Percentiles rank a stretch among this genome's conserved stretches.
phyloP scores from a whole-genome alignment of 1,284 basidiomycete species.

The Schizophyllum amplum region DNA sequence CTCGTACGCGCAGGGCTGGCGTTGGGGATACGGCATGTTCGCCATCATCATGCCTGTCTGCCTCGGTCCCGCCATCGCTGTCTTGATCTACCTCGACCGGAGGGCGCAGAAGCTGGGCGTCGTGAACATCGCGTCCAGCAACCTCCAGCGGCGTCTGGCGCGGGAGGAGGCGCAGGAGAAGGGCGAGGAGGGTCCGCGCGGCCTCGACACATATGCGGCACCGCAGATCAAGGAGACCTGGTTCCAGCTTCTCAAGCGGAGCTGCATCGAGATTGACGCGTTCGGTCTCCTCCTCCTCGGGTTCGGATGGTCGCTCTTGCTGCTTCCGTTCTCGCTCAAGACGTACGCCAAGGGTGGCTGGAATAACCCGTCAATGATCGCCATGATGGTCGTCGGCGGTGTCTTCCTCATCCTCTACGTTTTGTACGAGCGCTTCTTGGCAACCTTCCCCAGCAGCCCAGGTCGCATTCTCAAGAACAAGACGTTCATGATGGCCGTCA shows the following conservation, averaged over 20 bases:
- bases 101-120: constrained; percentile 32
- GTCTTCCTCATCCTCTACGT: constrained; percentile 35
- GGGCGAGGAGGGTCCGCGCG: too few relatives aligned
- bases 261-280: constrained; percentile 39
- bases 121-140: constrained; percentile 6
- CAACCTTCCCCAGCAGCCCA: constrained; percentile 45
- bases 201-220: too few relatives aligned
- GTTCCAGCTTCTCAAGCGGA: constrained; percentile 6
- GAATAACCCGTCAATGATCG: constrained; percentile 43
- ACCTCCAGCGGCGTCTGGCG: not conserved
- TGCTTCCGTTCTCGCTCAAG: constrained; percentile 60
- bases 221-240: not conserved
- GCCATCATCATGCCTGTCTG: constrained; percentile 50
- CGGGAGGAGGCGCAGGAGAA: not conserved
- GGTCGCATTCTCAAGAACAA: constrained; percentile 49
- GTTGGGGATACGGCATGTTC: constrained; percentile 76
- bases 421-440: constrained; percentile 41
- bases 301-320: constrained; percentile 49
- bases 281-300: constrained; percentile 64
- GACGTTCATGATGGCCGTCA: constrained; percentile 45
- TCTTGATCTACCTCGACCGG: constrained; percentile 65
- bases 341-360: constrained; percentile 33
- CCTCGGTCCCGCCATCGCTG: constrained; percentile 51
- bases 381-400: constrained; percentile 44
- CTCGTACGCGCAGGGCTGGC: constrained; percentile 40